A percentile compares a stretch with the other conserved stretches of the same genome.
Conservation (phyloP, 2,329 filamentous ascomycete genomes). For the Davidsoniella virescens region DNA sequence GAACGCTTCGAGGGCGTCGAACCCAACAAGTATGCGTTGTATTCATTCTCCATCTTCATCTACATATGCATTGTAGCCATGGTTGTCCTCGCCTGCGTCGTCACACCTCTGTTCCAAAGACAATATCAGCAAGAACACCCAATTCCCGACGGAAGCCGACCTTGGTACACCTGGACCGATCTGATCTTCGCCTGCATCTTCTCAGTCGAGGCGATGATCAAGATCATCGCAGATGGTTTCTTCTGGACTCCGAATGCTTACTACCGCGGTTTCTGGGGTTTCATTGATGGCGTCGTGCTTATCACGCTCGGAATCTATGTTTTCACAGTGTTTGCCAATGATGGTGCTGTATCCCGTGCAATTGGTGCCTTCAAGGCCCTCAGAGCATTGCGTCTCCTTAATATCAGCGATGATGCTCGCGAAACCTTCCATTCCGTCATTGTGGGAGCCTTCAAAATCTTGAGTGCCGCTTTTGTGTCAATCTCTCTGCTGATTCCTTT, state of each 20-base stretch:
- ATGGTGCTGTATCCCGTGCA: constrained; percentile 72
- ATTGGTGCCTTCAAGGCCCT: constrained; percentile 96
- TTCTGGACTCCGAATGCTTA: constrained; percentile 97
- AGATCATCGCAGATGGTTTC: constrained; percentile 86
- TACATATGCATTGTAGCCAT: constrained; percentile 91
- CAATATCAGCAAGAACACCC: constrained; percentile 54
- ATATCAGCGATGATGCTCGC: constrained; percentile 87
- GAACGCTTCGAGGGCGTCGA: constrained; percentile 81
- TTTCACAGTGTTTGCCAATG: constrained; percentile 60
- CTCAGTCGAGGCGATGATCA: constrained; percentile 71
- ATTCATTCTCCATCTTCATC: constrained; percentile 80
- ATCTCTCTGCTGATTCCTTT: constrained; percentile 90
- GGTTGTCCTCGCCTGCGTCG: constrained; percentile 91
- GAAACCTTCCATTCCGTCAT: constrained; percentile 97
- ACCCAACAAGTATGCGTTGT: constrained; percentile 83
- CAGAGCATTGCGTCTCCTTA: constrained; percentile 75
- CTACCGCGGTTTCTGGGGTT: constrained; percentile 88
- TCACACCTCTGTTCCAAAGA: constrained; percentile 85
- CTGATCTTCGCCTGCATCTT: constrained; percentile 80
- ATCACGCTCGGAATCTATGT: constrained; percentile 94
- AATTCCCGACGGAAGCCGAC: constrained; percentile 9
- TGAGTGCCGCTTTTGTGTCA: constrained; percentile 87
- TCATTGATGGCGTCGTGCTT: constrained; percentile 84
- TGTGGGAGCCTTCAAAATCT: constrained; percentile 82
- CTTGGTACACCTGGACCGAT: constrained; percentile 91